Conservation (phyloP, 345 rosid genomes). For the Cardamine chenopodiifolia region DNA sequence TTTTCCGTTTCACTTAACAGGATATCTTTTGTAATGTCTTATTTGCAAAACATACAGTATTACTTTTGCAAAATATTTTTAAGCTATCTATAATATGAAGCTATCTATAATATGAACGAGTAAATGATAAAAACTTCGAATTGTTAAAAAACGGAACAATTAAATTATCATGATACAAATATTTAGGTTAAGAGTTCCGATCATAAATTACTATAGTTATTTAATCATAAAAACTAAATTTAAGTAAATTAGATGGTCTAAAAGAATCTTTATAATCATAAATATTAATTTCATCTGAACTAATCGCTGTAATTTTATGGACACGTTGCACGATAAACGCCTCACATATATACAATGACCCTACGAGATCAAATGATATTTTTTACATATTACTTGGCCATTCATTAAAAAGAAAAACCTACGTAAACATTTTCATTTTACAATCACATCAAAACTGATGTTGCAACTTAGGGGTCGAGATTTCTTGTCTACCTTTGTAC, state of each 20-base stretch:
- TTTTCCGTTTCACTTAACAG: not conserved
- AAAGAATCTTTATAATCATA: not conserved
- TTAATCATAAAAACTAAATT: not conserved
- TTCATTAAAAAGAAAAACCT: slow-evolving; percentile 23
- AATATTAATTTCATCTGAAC: not conserved
- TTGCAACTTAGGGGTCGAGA: slow-evolving; percentile 35
- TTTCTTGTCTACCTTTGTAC: slow-evolving; percentile 41
- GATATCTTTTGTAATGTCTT: not conserved
- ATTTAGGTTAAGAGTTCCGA: not conserved
- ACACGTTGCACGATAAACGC: slow-evolving; percentile 20
- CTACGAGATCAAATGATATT: not conserved
- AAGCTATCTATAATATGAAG: too few species aligned
- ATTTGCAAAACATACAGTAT: not conserved
- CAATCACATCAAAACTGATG: slow-evolving; percentile 43
- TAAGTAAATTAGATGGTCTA: not conserved
- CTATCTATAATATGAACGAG: too few species aligned
- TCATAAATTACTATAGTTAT: not conserved
- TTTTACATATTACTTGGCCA: slow-evolving; percentile 10
- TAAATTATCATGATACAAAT: too few species aligned
- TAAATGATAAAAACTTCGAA: too few species aligned
- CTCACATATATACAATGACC: slow-evolving; percentile 18
- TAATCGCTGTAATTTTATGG: not conserved
- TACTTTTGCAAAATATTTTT: not conserved
- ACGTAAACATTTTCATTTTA: slow-evolving; percentile 23
- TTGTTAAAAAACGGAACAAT: too few species aligned